A percentile compares a stretch with the other conserved stretches of the same genome.
These are phyloP conservation scores for Acanthochlamys bracteata DNA, from an alignment of 106 monocot species.

Conservation along the genomic window DNA sequence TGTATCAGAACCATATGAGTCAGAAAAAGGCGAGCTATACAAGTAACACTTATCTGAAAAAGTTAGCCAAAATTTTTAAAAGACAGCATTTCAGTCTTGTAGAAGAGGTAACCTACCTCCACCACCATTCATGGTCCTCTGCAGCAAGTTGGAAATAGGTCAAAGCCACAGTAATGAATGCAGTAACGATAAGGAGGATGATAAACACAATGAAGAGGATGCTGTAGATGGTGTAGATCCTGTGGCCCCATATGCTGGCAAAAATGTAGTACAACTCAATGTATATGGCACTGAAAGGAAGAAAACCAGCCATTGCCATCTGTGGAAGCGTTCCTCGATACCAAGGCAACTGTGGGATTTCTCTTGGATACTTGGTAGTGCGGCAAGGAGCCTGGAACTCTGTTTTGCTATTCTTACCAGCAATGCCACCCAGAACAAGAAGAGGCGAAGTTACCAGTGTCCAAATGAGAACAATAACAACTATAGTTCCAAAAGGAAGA, in stretches of 20 bases:
- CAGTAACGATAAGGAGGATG: slow-evolving; percentile 60
- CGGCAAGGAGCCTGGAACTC: slow-evolving; percentile 66
- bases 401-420: slow-evolving; percentile 48
- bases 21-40: not conserved
- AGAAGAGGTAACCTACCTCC: slow-evolving; percentile 25
- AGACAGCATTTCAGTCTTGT: no score
- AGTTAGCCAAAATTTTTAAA: no score
- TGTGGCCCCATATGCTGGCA: slow-evolving; percentile 73
- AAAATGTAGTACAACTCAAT: slow-evolving; percentile 67
- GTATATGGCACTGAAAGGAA: slow-evolving; percentile 62
- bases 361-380: slow-evolving; percentile 59
- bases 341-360: slow-evolving; percentile 60
- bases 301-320: slow-evolving; percentile 58
- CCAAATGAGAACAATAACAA: slow-evolving; percentile 60
- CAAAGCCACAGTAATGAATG: slow-evolving; percentile 60
- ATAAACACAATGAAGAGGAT: slow-evolving; percentile 66
- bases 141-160: slow-evolving; percentile 70
- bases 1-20: slow-evolving; percentile 7
- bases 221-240: slow-evolving; percentile 62
- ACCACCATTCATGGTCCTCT: slow-evolving; percentile 51
- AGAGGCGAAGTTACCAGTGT: slow-evolving; percentile 43
- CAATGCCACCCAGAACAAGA: slow-evolving; percentile 65
- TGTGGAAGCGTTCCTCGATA: slow-evolving; percentile 41
- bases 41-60: no score
- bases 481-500: slow-evolving; percentile 54